Evolutionary conservation across 441 rosid species (phyloP).

Genomic region (Pelargonium australe): DNA sequence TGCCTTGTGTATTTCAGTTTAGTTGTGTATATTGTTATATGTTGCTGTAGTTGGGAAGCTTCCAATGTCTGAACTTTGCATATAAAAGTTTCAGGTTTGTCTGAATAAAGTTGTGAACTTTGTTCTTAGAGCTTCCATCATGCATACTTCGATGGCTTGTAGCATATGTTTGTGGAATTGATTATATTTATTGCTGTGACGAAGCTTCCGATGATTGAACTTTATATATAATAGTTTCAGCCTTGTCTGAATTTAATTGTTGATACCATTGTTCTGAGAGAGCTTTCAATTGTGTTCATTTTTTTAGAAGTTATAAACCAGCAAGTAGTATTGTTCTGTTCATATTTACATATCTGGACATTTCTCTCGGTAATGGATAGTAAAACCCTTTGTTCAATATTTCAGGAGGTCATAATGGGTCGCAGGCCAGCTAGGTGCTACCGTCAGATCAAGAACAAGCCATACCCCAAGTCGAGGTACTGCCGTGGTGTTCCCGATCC

Average conservation of each 20-base stretch:
- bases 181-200: no score
- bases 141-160: no score
- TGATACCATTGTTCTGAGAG: conserved; percentile 20
- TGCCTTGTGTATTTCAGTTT: no score
- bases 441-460: conserved; percentile 18
- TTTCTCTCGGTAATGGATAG: background rate
- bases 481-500: conserved; percentile 22
- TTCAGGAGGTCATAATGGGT: conserved; percentile 9
- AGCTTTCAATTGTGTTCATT: background rate
- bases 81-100: no score
- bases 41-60: no score
- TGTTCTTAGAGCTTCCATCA: no score
- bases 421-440: conserved; percentile 18
- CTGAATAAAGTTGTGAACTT: no score
- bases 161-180: no score
- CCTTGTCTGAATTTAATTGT: conserved; percentile 28
- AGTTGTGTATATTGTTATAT: no score
- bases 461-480: conserved; percentile 19
- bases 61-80: no score
- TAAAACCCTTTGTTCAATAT: background rate
- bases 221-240: conserved; percentile 23
- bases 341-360: background rate
- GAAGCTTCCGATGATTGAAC: conserved; percentile 22
- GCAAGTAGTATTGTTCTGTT: no score
- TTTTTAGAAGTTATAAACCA: no score